Evolutionary conservation across 2,329 filamentous ascomycete genomes (phyloP).

Genomic region (Juglanconis sp.): DNA sequence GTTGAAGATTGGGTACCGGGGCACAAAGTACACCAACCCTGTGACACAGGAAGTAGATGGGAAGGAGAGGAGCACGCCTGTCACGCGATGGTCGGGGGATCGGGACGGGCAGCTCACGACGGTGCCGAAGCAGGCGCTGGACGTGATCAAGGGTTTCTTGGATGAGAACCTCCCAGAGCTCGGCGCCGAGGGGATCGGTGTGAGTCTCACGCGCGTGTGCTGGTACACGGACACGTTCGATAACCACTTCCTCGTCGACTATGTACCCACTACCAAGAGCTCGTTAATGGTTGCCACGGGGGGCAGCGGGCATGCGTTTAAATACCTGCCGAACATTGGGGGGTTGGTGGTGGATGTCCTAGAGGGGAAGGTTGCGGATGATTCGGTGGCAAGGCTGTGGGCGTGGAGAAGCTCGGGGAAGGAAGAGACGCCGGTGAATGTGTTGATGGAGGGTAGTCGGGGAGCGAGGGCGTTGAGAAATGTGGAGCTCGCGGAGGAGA

Average conservation of each 20-base stretch:
- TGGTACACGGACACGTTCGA: conserved; percentile 35
- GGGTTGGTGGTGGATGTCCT: conserved; percentile 5
- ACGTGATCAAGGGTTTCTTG: not conserved
- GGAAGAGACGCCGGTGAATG: not conserved
- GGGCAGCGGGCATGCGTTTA: conserved; percentile 34
- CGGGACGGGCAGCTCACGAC: too few relatives aligned
- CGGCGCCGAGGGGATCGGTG: conserved; percentile 22
- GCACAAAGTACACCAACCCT: too few relatives aligned
- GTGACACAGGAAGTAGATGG: too few relatives aligned
- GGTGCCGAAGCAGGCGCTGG: too few relatives aligned
- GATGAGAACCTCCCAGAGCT: conserved; percentile 23
- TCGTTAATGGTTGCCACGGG: conserved; percentile 32
- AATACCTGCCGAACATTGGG: conserved; percentile 33
- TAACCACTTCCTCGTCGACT: conserved; percentile 32
- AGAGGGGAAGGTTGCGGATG: not conserved
- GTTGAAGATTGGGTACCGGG: too few relatives aligned
- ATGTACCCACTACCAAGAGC: conserved; percentile 29
- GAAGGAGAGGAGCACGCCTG: too few relatives aligned
- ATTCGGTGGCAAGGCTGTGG: not conserved
- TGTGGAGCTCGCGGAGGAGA: not conserved
- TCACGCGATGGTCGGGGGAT: too few relatives aligned
- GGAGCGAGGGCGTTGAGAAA: not conserved
- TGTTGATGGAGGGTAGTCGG: not conserved
- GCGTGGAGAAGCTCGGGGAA: not conserved
- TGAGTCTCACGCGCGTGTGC: conserved; percentile 28